These are phyloP conservation scores for Lentinula detonsa DNA, from an alignment of 768 basidiomycete genomes.

Conservation along the genomic window DNA sequence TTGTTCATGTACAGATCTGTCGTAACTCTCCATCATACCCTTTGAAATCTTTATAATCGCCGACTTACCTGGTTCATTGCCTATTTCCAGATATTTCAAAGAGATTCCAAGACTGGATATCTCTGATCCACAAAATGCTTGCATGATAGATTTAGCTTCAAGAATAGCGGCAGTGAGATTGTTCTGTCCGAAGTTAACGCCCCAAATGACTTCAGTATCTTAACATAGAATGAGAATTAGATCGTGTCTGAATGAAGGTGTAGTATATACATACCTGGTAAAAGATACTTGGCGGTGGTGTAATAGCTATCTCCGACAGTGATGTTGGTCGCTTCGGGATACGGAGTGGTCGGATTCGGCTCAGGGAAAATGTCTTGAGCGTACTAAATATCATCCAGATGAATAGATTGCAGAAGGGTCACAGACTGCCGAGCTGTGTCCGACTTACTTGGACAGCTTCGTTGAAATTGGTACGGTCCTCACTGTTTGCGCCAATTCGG, in stretches of 20 bases:
- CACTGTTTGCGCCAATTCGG: constrained; percentile 29
- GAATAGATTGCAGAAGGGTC: neutral
- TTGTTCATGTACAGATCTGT: constrained; percentile 27
- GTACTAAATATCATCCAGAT: constrained; percentile 17
- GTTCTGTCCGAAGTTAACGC: constrained; percentile 34
- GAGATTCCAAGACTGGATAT: constrained; percentile 22
- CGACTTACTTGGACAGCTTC: constrained; percentile 25
- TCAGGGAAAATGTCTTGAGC: constrained; percentile 31
- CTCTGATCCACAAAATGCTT: constrained; percentile 24
- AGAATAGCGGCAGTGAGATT: constrained; percentile 26
- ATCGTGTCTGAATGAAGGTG: neutral
- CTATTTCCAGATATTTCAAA: constrained; percentile 32
- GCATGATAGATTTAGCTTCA: constrained; percentile 23
- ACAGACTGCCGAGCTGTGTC: neutral
- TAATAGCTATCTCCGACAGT: constrained; percentile 37
- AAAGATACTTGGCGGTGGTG: constrained; percentile 29
- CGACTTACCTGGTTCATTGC: constrained; percentile 22
- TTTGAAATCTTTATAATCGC: neutral
- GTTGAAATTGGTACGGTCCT: constrained; percentile 34
- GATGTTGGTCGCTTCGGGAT: constrained; percentile 39
- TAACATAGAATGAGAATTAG: too few species aligned
- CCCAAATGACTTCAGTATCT: constrained; percentile 42
- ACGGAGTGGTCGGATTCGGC: constrained; percentile 29
- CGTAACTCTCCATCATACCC: neutral
- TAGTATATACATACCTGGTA: constrained; percentile 16